These are phyloP conservation scores for Russula griseocarnosa DNA, from an alignment of 768 basidiomycete species.

Conservation along the genomic window DNA sequence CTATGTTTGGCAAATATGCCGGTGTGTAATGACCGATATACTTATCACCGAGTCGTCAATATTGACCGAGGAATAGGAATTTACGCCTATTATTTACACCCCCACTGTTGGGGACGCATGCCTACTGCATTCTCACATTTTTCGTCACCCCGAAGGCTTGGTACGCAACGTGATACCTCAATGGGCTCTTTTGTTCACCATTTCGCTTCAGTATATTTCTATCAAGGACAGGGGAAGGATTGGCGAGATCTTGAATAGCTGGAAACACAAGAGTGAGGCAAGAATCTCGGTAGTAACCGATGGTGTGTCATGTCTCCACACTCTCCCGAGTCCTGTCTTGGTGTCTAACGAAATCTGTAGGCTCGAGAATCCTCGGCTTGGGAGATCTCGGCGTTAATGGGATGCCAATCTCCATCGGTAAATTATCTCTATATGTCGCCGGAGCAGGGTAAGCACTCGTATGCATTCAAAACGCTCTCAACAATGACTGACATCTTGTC, in stretches of 20 bases:
- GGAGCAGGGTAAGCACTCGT: conserved; percentile 67
- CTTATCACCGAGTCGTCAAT: not conserved
- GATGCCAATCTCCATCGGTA: conserved; percentile 89
- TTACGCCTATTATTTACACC: conserved; percentile 83
- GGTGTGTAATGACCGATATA: conserved; percentile 38
- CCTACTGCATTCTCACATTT: conserved; percentile 75
- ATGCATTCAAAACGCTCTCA: not conserved
- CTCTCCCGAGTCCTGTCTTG: not conserved
- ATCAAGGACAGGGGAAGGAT: conserved; percentile 83
- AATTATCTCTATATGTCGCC: conserved; percentile 84
- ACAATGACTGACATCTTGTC: conserved; percentile 9
- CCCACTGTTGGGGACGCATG: conserved; percentile 92
- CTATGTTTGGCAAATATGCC: conserved; percentile 68
- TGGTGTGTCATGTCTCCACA: conserved; percentile 42
- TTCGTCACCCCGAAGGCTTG: conserved; percentile 68
- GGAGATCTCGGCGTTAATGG: conserved; percentile 82
- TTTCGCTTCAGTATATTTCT: conserved; percentile 57
- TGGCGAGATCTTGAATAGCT: conserved; percentile 60
- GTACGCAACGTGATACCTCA: conserved; percentile 35
- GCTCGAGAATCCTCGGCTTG: conserved; percentile 84
- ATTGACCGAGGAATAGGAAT: conserved; percentile 37
- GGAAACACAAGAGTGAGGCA: conserved; percentile 70
- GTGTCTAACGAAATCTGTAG: conserved; percentile 36
- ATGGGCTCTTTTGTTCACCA: not conserved
- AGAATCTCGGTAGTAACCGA: conserved; percentile 92